Evolutionary conservation across 441 rosid species (phyloP).

Genomic region (Gossypium gossypioides): DNA sequence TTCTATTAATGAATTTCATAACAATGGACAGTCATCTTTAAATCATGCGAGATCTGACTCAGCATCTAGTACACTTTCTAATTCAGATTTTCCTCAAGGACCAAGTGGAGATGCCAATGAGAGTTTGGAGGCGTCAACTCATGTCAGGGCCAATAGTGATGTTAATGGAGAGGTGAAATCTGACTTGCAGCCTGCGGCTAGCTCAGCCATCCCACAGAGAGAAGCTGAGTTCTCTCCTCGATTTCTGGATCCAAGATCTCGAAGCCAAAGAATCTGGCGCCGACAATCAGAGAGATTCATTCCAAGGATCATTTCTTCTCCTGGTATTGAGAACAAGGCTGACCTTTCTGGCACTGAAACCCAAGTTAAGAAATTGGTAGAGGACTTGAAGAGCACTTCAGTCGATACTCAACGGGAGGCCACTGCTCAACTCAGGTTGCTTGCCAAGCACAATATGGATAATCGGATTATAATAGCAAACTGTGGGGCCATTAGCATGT

Average conservation of each 20-base stretch:
- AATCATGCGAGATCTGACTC: conserved; percentile 50
- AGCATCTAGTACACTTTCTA: conserved; percentile 38
- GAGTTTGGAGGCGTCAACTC: conserved; percentile 44
- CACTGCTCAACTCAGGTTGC: conserved; percentile 41
- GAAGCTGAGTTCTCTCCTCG: conserved; percentile 51
- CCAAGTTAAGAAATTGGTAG: conserved; percentile 51
- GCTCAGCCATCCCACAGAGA: conserved; percentile 30
- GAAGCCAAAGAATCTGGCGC: conserved; percentile 56
- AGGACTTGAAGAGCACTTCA: conserved; percentile 50
- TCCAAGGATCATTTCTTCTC: conserved; percentile 56
- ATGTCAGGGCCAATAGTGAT: conserved; percentile 46
- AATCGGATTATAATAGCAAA: conserved; percentile 70
- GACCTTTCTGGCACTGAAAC: conserved; percentile 65
- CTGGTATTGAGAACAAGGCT: conserved; percentile 47
- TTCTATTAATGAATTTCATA: conserved; percentile 35
- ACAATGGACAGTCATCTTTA: conserved; percentile 30
- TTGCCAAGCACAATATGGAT: conserved; percentile 68
- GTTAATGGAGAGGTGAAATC: conserved; percentile 58
- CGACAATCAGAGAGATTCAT: conserved; percentile 44
- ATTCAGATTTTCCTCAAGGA: conserved; percentile 34
- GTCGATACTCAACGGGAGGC: conserved; percentile 51
- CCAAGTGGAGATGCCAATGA: conserved; percentile 44
- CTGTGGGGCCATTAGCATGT: conserved; percentile 48
- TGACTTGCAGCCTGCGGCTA: conserved; percentile 31
- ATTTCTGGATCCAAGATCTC: conserved; percentile 42